phyloP scores from a whole-genome alignment of 805 yeast species.

The Kuraishia floccosa region DNA sequence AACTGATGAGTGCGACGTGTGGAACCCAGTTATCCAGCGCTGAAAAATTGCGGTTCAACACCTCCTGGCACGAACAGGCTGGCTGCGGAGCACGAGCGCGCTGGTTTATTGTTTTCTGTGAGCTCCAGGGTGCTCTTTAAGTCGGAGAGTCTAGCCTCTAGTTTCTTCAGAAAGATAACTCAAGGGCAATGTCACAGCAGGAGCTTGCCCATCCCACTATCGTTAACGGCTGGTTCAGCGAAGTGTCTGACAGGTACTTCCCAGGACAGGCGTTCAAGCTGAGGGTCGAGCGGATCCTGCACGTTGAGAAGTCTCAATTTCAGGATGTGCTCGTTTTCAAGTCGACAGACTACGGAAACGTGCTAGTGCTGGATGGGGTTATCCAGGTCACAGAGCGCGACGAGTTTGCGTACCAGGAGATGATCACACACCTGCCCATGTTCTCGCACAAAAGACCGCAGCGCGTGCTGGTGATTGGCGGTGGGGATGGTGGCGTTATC shows the following conservation, averaged over 20 bases:
- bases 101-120: no score
- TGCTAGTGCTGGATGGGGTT: conserved; percentile 86
- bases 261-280: conserved; percentile 97
- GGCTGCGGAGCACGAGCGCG: no score
- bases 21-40: no score
- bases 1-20: no score
- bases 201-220: conserved; percentile 44
- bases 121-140: no score
- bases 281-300: conserved; percentile 76
- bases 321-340: conserved; percentile 93
- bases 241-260: conserved; percentile 92
- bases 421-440: conserved; percentile 91
- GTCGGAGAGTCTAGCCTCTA: no score
- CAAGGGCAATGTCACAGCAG: no score
- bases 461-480: conserved; percentile 90
- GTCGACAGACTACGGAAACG: conserved; percentile 91
- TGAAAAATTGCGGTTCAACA: no score
- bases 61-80: no score
- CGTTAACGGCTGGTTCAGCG: conserved; percentile 94
- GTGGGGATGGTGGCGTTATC: conserved; percentile 70
- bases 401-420: conserved; percentile 96
- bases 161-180: no score
- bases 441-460: conserved; percentile 93
- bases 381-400: conserved; percentile 97
- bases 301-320: conserved; percentile 76